Evolutionary conservation across 1,284 basidiomycete genomes (phyloP), one percentile per base, ranked within the genome.

Genomic region (Malassezia sympodialis): DNA sequence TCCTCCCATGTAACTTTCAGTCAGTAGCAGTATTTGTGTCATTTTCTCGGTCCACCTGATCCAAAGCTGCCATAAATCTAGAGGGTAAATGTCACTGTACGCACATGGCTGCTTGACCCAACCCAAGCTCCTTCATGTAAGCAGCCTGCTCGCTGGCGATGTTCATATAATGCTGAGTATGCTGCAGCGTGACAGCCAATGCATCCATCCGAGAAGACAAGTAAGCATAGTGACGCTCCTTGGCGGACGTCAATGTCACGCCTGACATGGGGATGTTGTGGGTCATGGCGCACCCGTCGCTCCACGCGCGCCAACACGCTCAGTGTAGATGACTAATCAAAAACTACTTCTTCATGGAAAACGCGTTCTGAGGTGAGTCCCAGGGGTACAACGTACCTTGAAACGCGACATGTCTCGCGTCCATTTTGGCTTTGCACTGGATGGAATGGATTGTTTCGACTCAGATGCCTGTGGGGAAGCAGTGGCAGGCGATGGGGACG

Each of bases 311-410:
- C n/a, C 37, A 15, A 39, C 37, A 19, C 37, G 7, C 5, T 11
- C 6, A 19, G 27, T 5, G 41, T 8, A 23, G 44, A 30, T 45
- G 44, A 45, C 44, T 40, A 49, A 35, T 11, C 37, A 35, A 21
- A 8, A 8, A 31, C 43, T 37, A 68, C 51, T 68, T 68, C 51
- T 65, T 68, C 39, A 63, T 65, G 0, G 52, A 56, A 32, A 68
- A 67, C 0, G 56, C 51, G 26, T 66, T 62, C 37, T 50, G 35
- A 30, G 28, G 28, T 30, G 12, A 30, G 28, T 30, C 8, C 4
- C 8, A 10, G 8, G 28, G 28, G 5, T 2, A 30, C 28, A 30
- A 30, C 28, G 28, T 10, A 30, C 28, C 28, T 27, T 28, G 31
- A 17, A 30, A 11, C 37, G 26, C 17, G 12, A 43, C 41, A 28